Evolutionary conservation across 2,329 filamentous ascomycete genomes (phyloP), one percentile per base, ranked within the genome.

Genomic region (Cladosporium velox): DNA sequence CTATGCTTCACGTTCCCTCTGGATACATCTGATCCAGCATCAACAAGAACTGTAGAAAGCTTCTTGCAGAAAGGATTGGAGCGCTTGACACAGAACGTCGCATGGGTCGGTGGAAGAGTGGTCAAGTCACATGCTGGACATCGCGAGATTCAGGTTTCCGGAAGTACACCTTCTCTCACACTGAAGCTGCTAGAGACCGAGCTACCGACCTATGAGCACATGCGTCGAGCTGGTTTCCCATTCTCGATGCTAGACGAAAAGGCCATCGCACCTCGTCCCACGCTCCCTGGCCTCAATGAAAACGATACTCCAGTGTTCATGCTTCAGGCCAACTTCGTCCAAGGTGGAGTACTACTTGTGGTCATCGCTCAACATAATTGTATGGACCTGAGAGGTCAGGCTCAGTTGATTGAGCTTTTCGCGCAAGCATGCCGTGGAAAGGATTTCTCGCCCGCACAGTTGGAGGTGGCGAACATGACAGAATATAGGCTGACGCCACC

Each of bases 311-410:
- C 66, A 12, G 65, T 69, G 10, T 52, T 69, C 15, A 35, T 55
- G 7, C 14, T 69, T n/a, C 66, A 69, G 35, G 57, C 60, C 18
- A 69, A 68, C 41, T 65, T 67, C 15, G 30, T 69, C 12, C 38
- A n/a, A n/a, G 68, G 68, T 14, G 68, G 68, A n/a, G 21, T 68
- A 21, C 34, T 69, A 5, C 61, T 69, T 15, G 66, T 65, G 0
- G 64, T 69, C 34, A 64, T 51, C 12, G 66, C 28, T 18, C 67
- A 68, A 21, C 68, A 69, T 49, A 62, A 64, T 12, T 52, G 61
- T 8, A 67, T 69, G 66, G 68, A 68, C n/a, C 58, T 69, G 34
- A 65, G 64, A n/a, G 68, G 68, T 3, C 65, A 66, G n/a, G 57
- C 64, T 5, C 35, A 66, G 26, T 49, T 68, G 5, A 69, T 67